Evolutionary conservation across 2,329 filamentous ascomycete species (phyloP).

Genomic region (Verticillium klebahnii): DNA sequence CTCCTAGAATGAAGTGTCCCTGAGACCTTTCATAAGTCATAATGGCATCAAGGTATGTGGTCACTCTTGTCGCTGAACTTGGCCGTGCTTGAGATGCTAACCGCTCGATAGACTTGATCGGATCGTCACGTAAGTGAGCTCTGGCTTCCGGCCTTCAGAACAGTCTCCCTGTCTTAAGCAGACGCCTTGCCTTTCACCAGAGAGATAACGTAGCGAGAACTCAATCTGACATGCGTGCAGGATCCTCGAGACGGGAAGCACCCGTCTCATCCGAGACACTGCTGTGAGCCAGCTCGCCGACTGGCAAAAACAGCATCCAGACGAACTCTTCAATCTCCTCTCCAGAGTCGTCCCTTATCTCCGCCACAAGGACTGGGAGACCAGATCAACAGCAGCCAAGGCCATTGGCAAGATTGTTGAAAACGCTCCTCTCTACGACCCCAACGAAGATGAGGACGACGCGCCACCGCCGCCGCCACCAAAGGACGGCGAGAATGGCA

Average conservation of each 20-base stretch:
- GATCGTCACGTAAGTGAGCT: constrained; percentile 3
- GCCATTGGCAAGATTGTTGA: constrained; percentile 92
- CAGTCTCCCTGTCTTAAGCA: background rate
- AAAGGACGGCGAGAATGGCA: constrained; percentile 30
- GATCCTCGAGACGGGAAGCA: constrained; percentile 95
- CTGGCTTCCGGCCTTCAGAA: background rate
- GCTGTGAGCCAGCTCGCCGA: constrained; percentile 95
- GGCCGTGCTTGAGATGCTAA: background rate
- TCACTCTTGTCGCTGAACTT: background rate
- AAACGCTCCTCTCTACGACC: constrained; percentile 82
- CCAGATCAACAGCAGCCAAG: constrained; percentile 85
- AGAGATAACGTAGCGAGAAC: background rate
- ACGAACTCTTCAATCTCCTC: constrained; percentile 93
- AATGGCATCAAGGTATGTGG: constrained; percentile 2
- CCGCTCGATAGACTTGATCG: background rate
- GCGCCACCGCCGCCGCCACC: constrained; percentile 15
- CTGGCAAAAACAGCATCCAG: constrained; percentile 95
- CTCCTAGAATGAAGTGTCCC: background rate
- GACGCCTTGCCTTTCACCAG: background rate
- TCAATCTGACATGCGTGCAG: constrained; percentile 39
- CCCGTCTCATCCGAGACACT: constrained; percentile 90
- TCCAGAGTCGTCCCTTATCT: constrained; percentile 94
- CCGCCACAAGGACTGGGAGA: constrained; percentile 95
- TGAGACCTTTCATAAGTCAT: background rate
- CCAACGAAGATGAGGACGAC: constrained; percentile 67